These are phyloP conservation scores for Phlebiopsis gigantea DNA, from an alignment of 768 basidiomycete species.

Conservation along the genomic window DNA sequence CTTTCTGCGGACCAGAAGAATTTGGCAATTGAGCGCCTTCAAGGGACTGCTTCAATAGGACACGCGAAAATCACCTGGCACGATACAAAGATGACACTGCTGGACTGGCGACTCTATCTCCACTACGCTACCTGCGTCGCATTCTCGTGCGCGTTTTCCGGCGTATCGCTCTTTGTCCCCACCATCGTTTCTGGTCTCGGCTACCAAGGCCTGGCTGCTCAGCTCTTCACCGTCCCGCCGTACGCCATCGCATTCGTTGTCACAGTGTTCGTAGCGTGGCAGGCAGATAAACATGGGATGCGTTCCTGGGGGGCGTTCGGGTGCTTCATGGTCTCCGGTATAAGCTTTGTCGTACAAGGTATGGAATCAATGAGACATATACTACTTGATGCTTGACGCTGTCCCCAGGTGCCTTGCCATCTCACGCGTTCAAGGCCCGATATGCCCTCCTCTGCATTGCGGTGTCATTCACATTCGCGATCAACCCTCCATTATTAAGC, in stretches of 20 bases:
- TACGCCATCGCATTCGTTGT: constrained; percentile 39
- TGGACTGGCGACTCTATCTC: constrained; percentile 67
- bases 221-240: constrained; percentile 65
- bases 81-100: constrained; percentile 47
- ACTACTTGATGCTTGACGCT: not conserved
- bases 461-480: constrained; percentile 28
- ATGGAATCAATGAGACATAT: not conserved
- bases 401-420: constrained; percentile 18
- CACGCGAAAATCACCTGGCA: constrained; percentile 53
- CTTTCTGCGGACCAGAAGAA: constrained; percentile 55
- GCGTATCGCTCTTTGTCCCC: constrained; percentile 58
- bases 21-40: constrained; percentile 44
- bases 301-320: constrained; percentile 13
- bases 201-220: constrained; percentile 46
- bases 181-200: constrained; percentile 32
- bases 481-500: constrained; percentile 29
- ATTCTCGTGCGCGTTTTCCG: constrained; percentile 52
- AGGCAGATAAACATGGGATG: constrained; percentile 16
- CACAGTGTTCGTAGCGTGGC: constrained; percentile 18
- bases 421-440: constrained; percentile 23
- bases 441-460: constrained; percentile 30
- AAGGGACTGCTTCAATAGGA: constrained; percentile 26
- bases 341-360: constrained; percentile 18
- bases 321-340: constrained; percentile 15
- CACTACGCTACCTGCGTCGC: constrained; percentile 57